Base-by-base conservation (phyloP, 768 basidiomycete genomes). In the Cubamyces sp. region DNA sequence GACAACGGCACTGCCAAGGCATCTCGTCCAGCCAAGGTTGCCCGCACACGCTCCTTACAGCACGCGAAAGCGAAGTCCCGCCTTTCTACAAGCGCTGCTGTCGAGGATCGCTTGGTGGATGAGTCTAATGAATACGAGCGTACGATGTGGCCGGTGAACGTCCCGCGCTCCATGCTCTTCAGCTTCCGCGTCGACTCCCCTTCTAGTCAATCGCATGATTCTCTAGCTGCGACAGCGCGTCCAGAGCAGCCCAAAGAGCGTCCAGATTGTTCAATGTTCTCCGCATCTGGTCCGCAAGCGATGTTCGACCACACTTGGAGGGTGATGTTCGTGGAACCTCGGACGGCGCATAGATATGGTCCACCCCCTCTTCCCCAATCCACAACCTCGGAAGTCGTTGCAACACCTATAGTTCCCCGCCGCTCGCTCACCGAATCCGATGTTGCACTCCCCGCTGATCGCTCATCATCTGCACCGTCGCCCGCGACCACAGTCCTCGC, bases 291-390 rank as follows among this genome's bases (percentile, higher is more conserved):
- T 4, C 53, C 62, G n/a, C 46, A 59, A 23, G 52, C 57, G 1
- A 59, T 64, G 62, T 64, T 54, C 40, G 57, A 64, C 37, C 51
- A 64, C 21, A 48, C 62, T 1, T 64, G 62, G 62, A 45, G 57
- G 3, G 12, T 64, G 5, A 28, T 53, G 0, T 55, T 59, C 26
- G 18, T 53, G 4, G 50, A 53, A 0, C 14, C 37, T 9, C 34
- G 34, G 11, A 34, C 34, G 11, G 16, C 34, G 37, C 42, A 40
- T 23, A 26, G 49, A 19, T 15, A 5, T 19, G 37, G 25, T 46
- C 15, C 8, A 48, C 30, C 18, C 16, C 9, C 30, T 28, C 18
- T 5, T 34, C 25, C 30, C 18, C 7, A 18, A 15, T n/a, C 9
- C 18, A 19, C 42, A 6, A 42, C 41, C n/a, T 43, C 42, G 42